Evolutionary conservation across 768 basidiomycete genomes (phyloP).

Genomic region (Lentinula sp.): DNA sequence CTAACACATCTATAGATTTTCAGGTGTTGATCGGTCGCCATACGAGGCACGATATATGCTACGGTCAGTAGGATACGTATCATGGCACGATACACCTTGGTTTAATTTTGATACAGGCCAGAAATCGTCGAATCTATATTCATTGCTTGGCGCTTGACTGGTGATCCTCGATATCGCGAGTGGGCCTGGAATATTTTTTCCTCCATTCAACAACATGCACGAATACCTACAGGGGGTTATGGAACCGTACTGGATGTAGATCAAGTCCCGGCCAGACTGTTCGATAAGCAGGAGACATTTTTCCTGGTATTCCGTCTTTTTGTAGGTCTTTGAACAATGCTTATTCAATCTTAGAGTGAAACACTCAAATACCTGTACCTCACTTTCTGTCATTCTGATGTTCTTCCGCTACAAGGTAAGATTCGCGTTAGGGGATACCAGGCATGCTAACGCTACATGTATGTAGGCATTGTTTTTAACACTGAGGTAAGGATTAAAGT

Average conservation of each 20-base stretch:
- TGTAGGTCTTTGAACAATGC: neutral
- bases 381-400: neutral
- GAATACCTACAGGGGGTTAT: slow-evolving; percentile 54
- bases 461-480: slow-evolving; percentile 1
- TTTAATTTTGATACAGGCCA: slow-evolving; percentile 35
- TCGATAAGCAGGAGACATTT: slow-evolving; percentile 6
- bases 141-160: slow-evolving; percentile 63
- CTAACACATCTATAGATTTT: neutral
- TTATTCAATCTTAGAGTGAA: neutral
- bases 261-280: slow-evolving; percentile 37
- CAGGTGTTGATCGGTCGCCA: slow-evolving; percentile 6
- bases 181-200: slow-evolving; percentile 67
- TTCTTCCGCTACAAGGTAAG: slow-evolving; percentile 1
- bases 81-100: neutral
- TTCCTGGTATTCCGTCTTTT: neutral
- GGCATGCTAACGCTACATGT: neutral
- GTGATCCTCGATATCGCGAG: slow-evolving; percentile 56
- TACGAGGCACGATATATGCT: slow-evolving; percentile 73
- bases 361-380: slow-evolving; percentile 6
- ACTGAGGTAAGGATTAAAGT: neutral
- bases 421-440: neutral
- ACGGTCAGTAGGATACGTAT: slow-evolving; percentile 27
- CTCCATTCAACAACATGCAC: slow-evolving; percentile 61
- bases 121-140: slow-evolving; percentile 76
- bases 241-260: slow-evolving; percentile 64